phyloP scores from a whole-genome alignment of 1,139 yeast genomes.

The Blastobotrys serpentis region DNA sequence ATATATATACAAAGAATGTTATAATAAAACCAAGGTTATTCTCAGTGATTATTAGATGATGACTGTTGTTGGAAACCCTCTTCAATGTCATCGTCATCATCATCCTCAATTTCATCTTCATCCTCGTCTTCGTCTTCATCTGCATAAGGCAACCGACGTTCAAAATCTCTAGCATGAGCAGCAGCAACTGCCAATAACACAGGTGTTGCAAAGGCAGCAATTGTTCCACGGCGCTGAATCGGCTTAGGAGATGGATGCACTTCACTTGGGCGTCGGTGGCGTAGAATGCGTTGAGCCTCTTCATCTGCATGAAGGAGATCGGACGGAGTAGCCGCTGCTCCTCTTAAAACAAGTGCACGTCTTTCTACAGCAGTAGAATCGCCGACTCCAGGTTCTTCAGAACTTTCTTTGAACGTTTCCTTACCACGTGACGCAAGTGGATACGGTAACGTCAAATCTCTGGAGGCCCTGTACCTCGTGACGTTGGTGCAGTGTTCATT shows the following conservation, averaged over 20 bases:
- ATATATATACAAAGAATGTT: neutral
- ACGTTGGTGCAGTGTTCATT: constrained; percentile 95
- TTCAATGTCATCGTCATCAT: constrained; percentile 15
- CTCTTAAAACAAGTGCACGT: neutral
- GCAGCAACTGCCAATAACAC: constrained; percentile 13
- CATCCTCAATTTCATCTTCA: constrained; percentile 17
- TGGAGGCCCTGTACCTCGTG: constrained; percentile 75
- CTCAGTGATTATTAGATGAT: constrained; percentile 5
- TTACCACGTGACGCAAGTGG: constrained; percentile 24
- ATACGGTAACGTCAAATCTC: constrained; percentile 85
- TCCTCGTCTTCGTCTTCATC: constrained; percentile 16
- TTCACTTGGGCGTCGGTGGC: neutral
- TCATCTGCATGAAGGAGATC: neutral
- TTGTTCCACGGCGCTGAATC: constrained; percentile 15
- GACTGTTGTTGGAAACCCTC: too few species aligned
- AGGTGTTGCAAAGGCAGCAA: constrained; percentile 19
- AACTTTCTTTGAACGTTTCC: constrained; percentile 20
- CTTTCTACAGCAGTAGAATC: neutral
- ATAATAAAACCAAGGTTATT: too few species aligned
- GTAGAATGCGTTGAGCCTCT: neutral
- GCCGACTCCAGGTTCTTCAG: neutral
- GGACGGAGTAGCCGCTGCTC: constrained; percentile 3
- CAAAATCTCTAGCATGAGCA: constrained; percentile 17
- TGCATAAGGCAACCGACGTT: constrained; percentile 14
- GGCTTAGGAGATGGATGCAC: neutral